Base-by-base conservation (phyloP, 805 yeast species). In the Wickerhamiella nectarea region DNA sequence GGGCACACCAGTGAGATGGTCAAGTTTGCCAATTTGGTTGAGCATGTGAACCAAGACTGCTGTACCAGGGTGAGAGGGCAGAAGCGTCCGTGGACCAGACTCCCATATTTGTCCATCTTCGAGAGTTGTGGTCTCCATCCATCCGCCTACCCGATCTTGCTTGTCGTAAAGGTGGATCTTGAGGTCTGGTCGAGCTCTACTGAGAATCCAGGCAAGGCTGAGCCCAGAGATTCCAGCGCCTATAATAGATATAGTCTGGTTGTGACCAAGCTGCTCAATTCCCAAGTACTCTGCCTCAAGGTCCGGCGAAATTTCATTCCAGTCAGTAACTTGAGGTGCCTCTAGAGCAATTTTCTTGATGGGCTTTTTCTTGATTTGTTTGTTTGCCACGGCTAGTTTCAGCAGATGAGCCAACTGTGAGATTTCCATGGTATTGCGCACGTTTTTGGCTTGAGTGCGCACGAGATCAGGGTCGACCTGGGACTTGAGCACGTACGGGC, bases 161-260 rank as follows among this genome's bases (percentile, higher is more conserved):
- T 69, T 56, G 49, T 89, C 97, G 46, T 70, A 72, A 0, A 89
- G 55, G 1, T 73, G 72, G 36, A 89, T 69, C 3, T 63, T 60
- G 15, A 83, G 52, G 58, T 86, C 95, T 0, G 95, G 95, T 41
- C 94, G 67, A n/a, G 84, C 58, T 44, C 71, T 72, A 28, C 70
- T 66, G 11, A 86, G 64, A 25, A 59, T 47, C 54, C 59, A 59
- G 2, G 67, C 61, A 8, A 62, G 45, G 2, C 85, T 66, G 3
- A 91, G 65, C 0, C 96, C 96, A 0, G 95, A 80, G 2, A 89
- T 72, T 0, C 98, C 98, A 0, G 82, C 79, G 0, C 98, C 98
- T 1, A 86, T 56, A 0, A 87, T 81, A 0, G 81, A 86, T 2
- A 86, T 76, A 17, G 60, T 59, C 1, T 52, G 56, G 24, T 55